Evolutionary conservation across 2,329 filamentous ascomycete genomes (phyloP).

Genomic region (Monosporascus ibericus): DNA sequence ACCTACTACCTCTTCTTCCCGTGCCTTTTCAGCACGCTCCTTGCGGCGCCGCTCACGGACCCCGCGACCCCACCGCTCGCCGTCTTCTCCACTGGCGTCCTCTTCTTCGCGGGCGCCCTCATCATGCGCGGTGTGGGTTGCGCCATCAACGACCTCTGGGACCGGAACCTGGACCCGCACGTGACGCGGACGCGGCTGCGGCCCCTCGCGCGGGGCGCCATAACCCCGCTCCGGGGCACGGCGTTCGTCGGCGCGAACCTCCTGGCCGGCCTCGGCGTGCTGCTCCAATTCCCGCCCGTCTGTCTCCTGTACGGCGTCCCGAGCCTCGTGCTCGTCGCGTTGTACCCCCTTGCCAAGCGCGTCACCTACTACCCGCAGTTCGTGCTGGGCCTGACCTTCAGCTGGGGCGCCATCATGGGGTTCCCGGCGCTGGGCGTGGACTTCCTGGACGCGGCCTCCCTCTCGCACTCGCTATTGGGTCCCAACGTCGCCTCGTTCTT

Average conservation of each 20-base stretch:
- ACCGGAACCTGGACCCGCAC: conserved; percentile 77
- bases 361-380: conserved; percentile 84
- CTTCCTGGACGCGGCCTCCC: conserved; percentile 37
- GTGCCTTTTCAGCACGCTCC: conserved; percentile 75
- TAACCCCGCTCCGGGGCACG: conserved; percentile 66
- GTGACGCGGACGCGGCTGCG: conserved; percentile 70
- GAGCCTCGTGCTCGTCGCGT: conserved; percentile 64
- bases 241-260: conserved; percentile 71
- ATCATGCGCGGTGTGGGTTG: conserved; percentile 87
- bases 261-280: conserved; percentile 63
- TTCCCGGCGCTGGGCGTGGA: conserved; percentile 79
- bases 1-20: conserved; percentile 84
- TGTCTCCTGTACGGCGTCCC: conserved; percentile 77
- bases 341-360: conserved; percentile 78
- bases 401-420: conserved; percentile 83
- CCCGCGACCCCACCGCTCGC: conserved; percentile 56
- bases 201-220: conserved; percentile 73
- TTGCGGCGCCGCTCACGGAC: conserved; percentile 64
- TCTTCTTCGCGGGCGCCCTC: conserved; percentile 72
- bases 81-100: conserved; percentile 56
- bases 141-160: conserved; percentile 87
- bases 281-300: conserved; percentile 67
- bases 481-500: not conserved
- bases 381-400: conserved; percentile 78
- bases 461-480: not conserved